Evolutionary conservation across 2,329 filamentous ascomycete species (phyloP).

Genomic region (Acrocalymma vagum): DNA sequence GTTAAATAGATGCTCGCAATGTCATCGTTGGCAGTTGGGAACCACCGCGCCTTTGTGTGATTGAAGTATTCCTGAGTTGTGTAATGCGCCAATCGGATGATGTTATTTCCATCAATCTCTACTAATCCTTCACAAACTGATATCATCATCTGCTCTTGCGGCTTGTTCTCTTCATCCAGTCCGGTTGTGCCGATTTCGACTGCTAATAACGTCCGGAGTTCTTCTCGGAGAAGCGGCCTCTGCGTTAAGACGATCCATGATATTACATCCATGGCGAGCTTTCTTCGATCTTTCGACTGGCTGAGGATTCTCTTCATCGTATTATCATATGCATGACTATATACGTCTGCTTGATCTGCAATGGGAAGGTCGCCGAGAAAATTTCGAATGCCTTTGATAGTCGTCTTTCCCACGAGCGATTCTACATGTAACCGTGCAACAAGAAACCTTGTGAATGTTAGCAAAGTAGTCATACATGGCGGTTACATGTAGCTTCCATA

Average conservation of each 20-base stretch:
- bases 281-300: slow-evolving; percentile 39
- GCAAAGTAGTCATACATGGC: not conserved
- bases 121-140: slow-evolving; percentile 41
- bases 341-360: slow-evolving; percentile 39
- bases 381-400: slow-evolving; percentile 40
- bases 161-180: slow-evolving; percentile 18
- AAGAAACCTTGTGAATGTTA: slow-evolving; percentile 41
- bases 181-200: slow-evolving; percentile 8
- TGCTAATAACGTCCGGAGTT: slow-evolving; percentile 21
- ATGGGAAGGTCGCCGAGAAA: slow-evolving; percentile 41
- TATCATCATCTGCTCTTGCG: slow-evolving; percentile 20
- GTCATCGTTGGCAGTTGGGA: slow-evolving; percentile 19
- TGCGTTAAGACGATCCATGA: slow-evolving; percentile 24
- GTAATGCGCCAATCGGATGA: slow-evolving; percentile 38
- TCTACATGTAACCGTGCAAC: slow-evolving; percentile 50
- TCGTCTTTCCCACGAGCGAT: slow-evolving; percentile 42
- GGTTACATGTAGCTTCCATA: slow-evolving; percentile 12
- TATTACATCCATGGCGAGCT: slow-evolving; percentile 45
- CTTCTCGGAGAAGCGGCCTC: slow-evolving; percentile 15
- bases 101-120: slow-evolving; percentile 33
- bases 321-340: slow-evolving; percentile 51
- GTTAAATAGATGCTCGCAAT: slow-evolving; percentile 36
- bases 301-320: slow-evolving; percentile 54
- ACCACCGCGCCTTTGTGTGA: slow-evolving; percentile 26
- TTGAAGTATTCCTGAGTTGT: slow-evolving; percentile 41